These are phyloP conservation scores for Starmera caribaea DNA, from an alignment of 805 yeast species.

Conservation along the genomic window DNA sequence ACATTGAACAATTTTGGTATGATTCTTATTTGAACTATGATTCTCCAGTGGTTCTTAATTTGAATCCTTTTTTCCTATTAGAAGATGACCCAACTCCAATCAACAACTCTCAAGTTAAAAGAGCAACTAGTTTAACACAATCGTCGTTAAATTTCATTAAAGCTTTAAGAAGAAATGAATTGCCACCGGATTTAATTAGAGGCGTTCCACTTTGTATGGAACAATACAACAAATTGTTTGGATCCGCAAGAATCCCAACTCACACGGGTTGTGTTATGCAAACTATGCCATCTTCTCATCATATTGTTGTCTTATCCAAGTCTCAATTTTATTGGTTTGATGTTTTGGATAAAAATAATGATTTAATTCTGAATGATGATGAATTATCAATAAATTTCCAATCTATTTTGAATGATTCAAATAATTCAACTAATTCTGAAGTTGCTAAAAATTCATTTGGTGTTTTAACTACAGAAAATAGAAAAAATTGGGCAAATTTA, in stretches of 20 bases:
- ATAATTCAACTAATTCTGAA: slow-evolving; percentile 38
- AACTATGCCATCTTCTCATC: slow-evolving; percentile 65
- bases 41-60: slow-evolving; percentile 82
- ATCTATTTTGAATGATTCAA: slow-evolving; percentile 68
- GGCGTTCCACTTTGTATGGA: slow-evolving; percentile 80
- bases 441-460: slow-evolving; percentile 83
- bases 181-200: slow-evolving; percentile 60
- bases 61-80: slow-evolving; percentile 81
- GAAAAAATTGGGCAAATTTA: slow-evolving; percentile 78
- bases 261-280: slow-evolving; percentile 78
- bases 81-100: slow-evolving; percentile 80
- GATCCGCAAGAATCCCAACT: slow-evolving; percentile 81
- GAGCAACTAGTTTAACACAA: slow-evolving; percentile 73
- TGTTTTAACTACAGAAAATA: slow-evolving; percentile 80
- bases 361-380: slow-evolving; percentile 62
- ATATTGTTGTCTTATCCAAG: slow-evolving; percentile 71
- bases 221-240: slow-evolving; percentile 80
- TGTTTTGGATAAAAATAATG: slow-evolving; percentile 66
- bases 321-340: slow-evolving; percentile 95
- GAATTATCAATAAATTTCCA: slow-evolving; percentile 69
- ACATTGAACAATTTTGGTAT: slow-evolving; percentile 92
- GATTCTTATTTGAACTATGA: slow-evolving; percentile 84
- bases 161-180: slow-evolving; percentile 65
- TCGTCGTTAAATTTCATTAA: slow-evolving; percentile 73
- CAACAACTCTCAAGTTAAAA: slow-evolving; percentile 45